Percentiles rank a stretch among this genome's conserved stretches.
These are phyloP conservation scores for Apophysomyces variabilis DNA, from an alignment of 371 early-diverging fungal species.

Conservation along the genomic window DNA sequence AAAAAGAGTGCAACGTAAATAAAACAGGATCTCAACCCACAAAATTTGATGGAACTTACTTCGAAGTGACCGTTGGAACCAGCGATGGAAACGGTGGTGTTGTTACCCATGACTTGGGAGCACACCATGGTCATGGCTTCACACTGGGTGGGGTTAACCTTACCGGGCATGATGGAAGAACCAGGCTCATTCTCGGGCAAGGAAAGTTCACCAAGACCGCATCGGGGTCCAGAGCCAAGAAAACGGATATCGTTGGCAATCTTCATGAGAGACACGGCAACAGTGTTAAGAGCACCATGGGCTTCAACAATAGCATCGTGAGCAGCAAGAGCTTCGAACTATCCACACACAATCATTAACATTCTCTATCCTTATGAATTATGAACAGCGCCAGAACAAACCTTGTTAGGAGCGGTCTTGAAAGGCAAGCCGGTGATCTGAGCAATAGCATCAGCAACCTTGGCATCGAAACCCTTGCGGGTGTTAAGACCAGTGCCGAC, in stretches of 20 bases:
- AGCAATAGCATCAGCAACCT: slow-evolving; percentile 77
- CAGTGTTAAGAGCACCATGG: slow-evolving; percentile 82
- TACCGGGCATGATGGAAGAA: slow-evolving; percentile 93
- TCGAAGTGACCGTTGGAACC: slow-evolving; percentile 92
- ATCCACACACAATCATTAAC: not conserved
- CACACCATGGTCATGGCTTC: slow-evolving; percentile 95
- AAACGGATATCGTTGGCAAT: slow-evolving; percentile 92
- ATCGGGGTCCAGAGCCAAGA: slow-evolving; percentile 89
- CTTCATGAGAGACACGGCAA: slow-evolving; percentile 88
- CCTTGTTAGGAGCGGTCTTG: slow-evolving; percentile 87
- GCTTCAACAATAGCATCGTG: slow-evolving; percentile 91
- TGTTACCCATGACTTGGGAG: slow-evolving; percentile 90
- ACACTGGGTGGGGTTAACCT: slow-evolving; percentile 93
- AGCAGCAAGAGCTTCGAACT: slow-evolving; percentile 89
- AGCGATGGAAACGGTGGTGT: slow-evolving; percentile 79
- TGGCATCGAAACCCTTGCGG: slow-evolving; percentile 74
- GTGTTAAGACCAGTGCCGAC: slow-evolving; percentile 94
- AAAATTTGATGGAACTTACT: slow-evolving; percentile 18
- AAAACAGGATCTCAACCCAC: not conserved
- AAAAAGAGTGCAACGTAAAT: not conserved
- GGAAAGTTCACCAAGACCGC: slow-evolving; percentile 86
- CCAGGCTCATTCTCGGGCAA: slow-evolving; percentile 94
- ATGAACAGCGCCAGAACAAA: not conserved
- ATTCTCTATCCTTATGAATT: too few species aligned
- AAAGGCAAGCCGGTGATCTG: slow-evolving; percentile 75